Conservation (phyloP, 768 basidiomycete genomes). For the Tulasnella sp. region DNA sequence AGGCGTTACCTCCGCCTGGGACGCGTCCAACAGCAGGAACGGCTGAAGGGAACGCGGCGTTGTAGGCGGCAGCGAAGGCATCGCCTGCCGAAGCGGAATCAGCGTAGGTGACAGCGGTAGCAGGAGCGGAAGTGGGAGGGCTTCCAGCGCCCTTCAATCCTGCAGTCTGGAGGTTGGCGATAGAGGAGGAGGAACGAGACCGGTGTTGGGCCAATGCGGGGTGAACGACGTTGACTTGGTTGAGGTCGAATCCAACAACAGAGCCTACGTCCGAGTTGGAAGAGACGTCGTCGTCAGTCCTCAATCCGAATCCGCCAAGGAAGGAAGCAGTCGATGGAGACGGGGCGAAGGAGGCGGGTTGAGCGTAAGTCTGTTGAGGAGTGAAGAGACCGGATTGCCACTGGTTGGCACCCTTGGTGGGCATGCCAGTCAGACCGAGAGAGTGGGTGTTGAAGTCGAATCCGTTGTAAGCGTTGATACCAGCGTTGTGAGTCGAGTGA, state of each 20-base stretch:
- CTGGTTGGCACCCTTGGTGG: constrained; percentile 5
- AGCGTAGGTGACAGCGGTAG: constrained; percentile 20
- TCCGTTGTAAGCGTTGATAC: constrained; percentile 16
- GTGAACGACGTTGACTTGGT: constrained; percentile 19
- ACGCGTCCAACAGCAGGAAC: constrained; percentile 9
- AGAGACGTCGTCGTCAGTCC: neutral
- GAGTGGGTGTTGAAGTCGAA: constrained; percentile 10
- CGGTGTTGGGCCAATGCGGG: neutral
- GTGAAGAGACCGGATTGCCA: neutral
- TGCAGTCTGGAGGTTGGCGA: constrained; percentile 19
- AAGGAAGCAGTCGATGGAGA: neutral
- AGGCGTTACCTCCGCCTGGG: constrained; percentile 24
- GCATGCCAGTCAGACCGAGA: constrained; percentile 4
- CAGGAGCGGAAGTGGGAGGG: constrained; percentile 21
- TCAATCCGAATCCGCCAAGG: constrained; percentile 14
- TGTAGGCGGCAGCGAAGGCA: constrained; percentile 21
- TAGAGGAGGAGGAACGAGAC: neutral
- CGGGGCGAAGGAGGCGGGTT: neutral
- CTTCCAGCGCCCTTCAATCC: constrained; percentile 10
- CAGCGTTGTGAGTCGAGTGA: constrained; percentile 21
- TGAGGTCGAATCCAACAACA: constrained; percentile 5
- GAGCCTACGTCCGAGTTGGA: neutral
- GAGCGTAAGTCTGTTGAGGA: constrained; percentile 7
- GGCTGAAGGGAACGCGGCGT: constrained; percentile 4
- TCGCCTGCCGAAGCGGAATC: constrained; percentile 15